Percentiles rank a stretch among this genome's conserved stretches.
Conservation (phyloP, 768 basidiomycete species). For the Pleurotus eryngii region DNA sequence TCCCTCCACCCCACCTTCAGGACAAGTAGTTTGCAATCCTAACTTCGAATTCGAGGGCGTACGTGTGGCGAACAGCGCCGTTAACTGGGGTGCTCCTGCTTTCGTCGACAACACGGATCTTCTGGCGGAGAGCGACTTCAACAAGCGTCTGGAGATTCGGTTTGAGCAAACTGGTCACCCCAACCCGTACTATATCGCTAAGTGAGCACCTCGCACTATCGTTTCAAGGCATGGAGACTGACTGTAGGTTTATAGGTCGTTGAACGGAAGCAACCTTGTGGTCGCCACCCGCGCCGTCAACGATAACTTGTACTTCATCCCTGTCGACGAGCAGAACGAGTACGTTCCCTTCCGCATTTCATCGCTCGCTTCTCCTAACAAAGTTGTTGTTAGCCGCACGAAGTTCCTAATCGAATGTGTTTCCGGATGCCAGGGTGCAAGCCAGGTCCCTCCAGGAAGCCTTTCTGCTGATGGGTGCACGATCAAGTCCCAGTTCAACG, state of each 20-base stretch:
- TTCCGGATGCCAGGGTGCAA: not conserved
- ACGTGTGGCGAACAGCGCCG: slow-evolving; percentile 1
- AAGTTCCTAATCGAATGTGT: not conserved
- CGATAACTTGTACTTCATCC: slow-evolving; percentile 6
- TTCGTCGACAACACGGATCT: slow-evolving; percentile 1
- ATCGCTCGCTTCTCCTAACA: not conserved
- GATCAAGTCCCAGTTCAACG: slow-evolving; percentile 3
- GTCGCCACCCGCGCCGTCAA: not conserved
- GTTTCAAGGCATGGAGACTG: not conserved
- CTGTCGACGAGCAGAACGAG: not conserved
- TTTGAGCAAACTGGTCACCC: slow-evolving; percentile 2
- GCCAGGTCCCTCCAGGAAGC: not conserved
- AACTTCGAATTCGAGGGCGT: slow-evolving; percentile 4
- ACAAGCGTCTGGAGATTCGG: slow-evolving; percentile 3
- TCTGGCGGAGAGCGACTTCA: slow-evolving; percentile 1
- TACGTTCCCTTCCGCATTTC: not conserved
- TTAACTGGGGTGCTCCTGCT: not conserved
- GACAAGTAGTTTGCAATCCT: not conserved
- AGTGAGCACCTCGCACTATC: not conserved
- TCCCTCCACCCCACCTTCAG: not conserved
- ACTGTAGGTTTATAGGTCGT: not conserved
- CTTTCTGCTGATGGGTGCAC: slow-evolving; percentile 4
- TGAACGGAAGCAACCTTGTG: slow-evolving; percentile 4
- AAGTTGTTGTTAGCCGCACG: not conserved
- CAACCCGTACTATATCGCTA: not conserved